Conservation (phyloP, 2,329 filamentous ascomycete species). For the Cephalotrichum gorgonifer region DNA sequence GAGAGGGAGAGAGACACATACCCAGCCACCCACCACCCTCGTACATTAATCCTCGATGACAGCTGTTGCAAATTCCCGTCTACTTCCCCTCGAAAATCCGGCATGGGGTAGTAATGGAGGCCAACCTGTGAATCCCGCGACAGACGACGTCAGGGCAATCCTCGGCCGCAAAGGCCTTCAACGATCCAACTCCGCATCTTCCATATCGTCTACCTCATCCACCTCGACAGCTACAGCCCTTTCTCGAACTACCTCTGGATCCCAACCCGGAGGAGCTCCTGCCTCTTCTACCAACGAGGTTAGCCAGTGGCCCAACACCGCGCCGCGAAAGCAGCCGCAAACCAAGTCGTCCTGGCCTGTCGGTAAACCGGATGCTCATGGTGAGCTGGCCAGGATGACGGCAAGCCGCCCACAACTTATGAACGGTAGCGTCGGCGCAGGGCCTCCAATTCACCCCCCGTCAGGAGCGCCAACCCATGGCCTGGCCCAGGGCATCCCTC, state of each 20-base stretch:
- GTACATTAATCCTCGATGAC: conserved; percentile 59
- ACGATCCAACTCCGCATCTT: conserved; percentile 85
- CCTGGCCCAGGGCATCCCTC: conserved; percentile 36
- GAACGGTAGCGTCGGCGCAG: conserved; percentile 22
- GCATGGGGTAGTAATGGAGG: conserved; percentile 54
- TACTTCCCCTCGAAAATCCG: conserved; percentile 52
- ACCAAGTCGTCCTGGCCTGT: conserved; percentile 39
- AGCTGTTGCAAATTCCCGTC: conserved; percentile 56
- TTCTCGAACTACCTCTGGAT: conserved; percentile 46
- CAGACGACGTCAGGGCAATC: conserved; percentile 80
- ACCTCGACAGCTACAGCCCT: conserved; percentile 53
- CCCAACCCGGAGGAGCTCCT: conserved; percentile 51
- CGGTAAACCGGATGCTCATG: conserved; percentile 33
- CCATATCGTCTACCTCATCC: conserved; percentile 58
- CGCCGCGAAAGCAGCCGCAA: conserved; percentile 40
- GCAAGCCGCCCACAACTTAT: conserved; percentile 22
- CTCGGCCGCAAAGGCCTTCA: conserved; percentile 81
- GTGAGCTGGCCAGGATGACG: conserved; percentile 36
- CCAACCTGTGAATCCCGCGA: conserved; percentile 53
- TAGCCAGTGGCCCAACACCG: conserved; percentile 31
- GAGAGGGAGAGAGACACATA: neutral
- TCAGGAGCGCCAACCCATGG: conserved; percentile 26
- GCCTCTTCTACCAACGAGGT: conserved; percentile 35
- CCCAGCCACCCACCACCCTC: conserved; percentile 3
- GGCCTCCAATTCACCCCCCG: conserved; percentile 24